Base-by-base conservation (phyloP, 2,329 filamentous ascomycete genomes). In the Scedosporium apiospermum region DNA sequence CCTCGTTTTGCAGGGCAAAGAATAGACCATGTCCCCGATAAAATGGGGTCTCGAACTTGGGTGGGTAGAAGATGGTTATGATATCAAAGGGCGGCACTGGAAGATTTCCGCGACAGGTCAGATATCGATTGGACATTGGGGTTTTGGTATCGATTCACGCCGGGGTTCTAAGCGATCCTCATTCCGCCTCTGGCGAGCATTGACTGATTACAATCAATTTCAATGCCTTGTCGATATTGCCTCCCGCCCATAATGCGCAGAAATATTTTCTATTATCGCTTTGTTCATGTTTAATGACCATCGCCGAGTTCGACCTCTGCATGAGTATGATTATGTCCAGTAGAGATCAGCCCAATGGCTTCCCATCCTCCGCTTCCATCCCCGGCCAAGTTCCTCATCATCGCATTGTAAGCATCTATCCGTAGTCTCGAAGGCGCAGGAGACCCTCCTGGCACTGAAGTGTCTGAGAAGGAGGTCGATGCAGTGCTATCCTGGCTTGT, bases 341-440 rank as follows among this genome's bases (percentile, higher is more conserved):
- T 58, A 9, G 61, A 62, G 14, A 62, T 21, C 14, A 62, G 55
- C 26, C 30, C 16, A 14, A 62, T 58, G 3, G 5, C 26, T 55
- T 58, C 61, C 61, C 61, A 58, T 3, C 53, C 53, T 6, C 34
- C 53, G n/a, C 42, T 26, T 9, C 41, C 60, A 6, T 23, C 38
- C 14, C 60, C 60, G 5, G 34, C 9, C 14, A 58, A 23, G 42
- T 58, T 62, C 42, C 55, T 14, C 53, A 62, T 30, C 61, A 62
- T 62, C 46, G 53, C 41, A n/a, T 62, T 58, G 21, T 58, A 62
- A 18, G 61, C 61, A 16, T 58, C 61, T 5, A 49, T 38, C 9
- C 61, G 41, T 6, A 42, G 38, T 18, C 38, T 44, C n/a, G 55
- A 62, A 6, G 57, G 34, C 26, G 26, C n/a, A 7, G 41, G 30